Evolutionary conservation across 306 rosid genomes (phyloP).

Genomic region (Dalbergia oliveri): DNA sequence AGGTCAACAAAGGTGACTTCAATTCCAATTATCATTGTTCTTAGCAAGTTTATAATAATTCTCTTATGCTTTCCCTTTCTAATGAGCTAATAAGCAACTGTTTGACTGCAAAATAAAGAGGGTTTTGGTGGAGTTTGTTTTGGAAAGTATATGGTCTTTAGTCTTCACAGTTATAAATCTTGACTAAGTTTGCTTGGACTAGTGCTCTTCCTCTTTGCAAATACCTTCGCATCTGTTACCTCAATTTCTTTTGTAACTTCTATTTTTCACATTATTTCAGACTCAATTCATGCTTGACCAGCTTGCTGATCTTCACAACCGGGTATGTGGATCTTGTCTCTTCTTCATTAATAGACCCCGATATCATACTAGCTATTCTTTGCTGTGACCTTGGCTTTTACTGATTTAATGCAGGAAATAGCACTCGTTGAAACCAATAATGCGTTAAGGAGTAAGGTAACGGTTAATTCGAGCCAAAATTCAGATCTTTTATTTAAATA

Average conservation of each 20-base stretch:
- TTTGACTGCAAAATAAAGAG: not conserved
- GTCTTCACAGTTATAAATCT: not conserved
- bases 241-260: no score
- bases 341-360: not conserved
- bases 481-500: no score
- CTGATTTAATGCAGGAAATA: slow-evolving; percentile 63
- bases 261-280: slow-evolving; percentile 48
- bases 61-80: not conserved
- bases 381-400: not conserved
- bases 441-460: slow-evolving; percentile 71
- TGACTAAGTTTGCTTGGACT: not conserved
- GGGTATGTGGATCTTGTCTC: slow-evolving; percentile 49
- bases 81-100: not conserved
- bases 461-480: not conserved
- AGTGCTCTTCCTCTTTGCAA: not conserved
- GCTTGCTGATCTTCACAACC: slow-evolving; percentile 79
- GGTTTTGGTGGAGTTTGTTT: not conserved
- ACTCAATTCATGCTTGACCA: slow-evolving; percentile 80
- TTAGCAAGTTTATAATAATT: not conserved
- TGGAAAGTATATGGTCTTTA: not conserved
- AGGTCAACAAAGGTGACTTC: slow-evolving; percentile 79
- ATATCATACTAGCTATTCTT: not conserved
- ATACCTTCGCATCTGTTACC: not conserved
- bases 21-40: slow-evolving; percentile 8
- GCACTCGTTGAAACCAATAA: slow-evolving; percentile 71